Base-by-base conservation (phyloP, 345 rosid species). In the Hirschfeldia incana region DNA sequence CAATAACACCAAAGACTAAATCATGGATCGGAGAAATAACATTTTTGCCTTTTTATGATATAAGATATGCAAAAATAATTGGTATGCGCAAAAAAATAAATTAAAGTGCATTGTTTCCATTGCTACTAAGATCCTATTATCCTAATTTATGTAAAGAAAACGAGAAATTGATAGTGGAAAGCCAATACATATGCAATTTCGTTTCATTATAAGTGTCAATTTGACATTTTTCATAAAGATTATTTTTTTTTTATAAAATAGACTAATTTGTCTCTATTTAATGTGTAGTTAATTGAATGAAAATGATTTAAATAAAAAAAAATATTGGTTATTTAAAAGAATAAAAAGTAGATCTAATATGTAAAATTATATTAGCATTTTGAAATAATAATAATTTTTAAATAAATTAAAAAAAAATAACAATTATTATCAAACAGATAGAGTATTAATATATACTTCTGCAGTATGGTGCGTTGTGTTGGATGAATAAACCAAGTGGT, bases 151-250 rank as follows among this genome's bases (percentile, higher is more conserved):
- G 27, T 64, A 64, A n/a, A 13, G 42, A n/a, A 63, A 64, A 64
- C 68, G 68, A 64, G 33, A 33, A 33, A 8, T 8, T 64, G 68
- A 32, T 63, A 66, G 72, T 75, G 72, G 78, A 66, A 9, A 0
- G 29, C 16, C 65, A 55, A 65, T 66, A 55, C 32, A 58, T 37
- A 17, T 75, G 74, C 68, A 42, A 21, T 21, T 21, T 21, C 21
- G 21, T 21, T 21, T 21, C 21, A 21, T 21, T 21, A 21, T 21
- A 21, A 21, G 21, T 21, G 21, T 21, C 21, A 21, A 0, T 21
- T 21, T 21, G 21, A 21, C 21, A 21, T 21, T 21, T 21, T 21
- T 21, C 21, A 21, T 21, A 21, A 21, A 21, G 21, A 21, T 21
- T 21, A 21, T 21, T 21, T 21, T 21, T 21, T 21, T 21, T 21